Evolutionary conservation across 176 grass and related monocot genomes (phyloP).

Genomic region (Guadua angustifolia): DNA sequence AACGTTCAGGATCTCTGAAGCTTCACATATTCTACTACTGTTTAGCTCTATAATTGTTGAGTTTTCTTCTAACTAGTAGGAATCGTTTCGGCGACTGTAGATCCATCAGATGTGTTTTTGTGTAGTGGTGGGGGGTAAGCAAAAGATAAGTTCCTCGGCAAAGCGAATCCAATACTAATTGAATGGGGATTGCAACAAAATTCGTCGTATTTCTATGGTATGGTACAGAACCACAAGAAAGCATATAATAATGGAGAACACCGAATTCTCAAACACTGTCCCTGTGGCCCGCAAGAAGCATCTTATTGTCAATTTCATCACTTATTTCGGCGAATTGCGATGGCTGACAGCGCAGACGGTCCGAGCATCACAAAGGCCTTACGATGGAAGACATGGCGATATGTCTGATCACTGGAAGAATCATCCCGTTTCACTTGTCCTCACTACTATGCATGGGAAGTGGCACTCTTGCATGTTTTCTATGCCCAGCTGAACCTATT

Average conservation of each 20-base stretch:
- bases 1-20: no score
- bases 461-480: conserved; percentile 20
- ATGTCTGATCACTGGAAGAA: conserved; percentile 16
- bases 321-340: conserved; percentile 50
- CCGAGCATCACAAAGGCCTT: conserved; percentile 1
- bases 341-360: conserved; percentile 13
- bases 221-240: conserved; percentile 41
- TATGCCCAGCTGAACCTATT: conserved; percentile 90
- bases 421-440: conserved; percentile 9
- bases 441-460: not conserved
- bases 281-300: conserved; percentile 29
- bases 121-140: not conserved
- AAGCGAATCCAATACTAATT: not conserved
- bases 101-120: not conserved
- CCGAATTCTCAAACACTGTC: conserved; percentile 35
- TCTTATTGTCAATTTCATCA: conserved; percentile 39
- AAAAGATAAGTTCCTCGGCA: not conserved
- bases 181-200: conserved; percentile 32
- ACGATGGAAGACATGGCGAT: conserved; percentile 1
- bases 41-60: no score
- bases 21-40: no score
- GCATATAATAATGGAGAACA: conserved; percentile 38
- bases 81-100: not conserved
- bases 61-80: not conserved
- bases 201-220: conserved; percentile 48